A percentile compares a stretch with the other conserved stretches of the same genome.
These are phyloP conservation scores for Sequoia sempervirens DNA, from an alignment of 75 land plant genomes.

Conservation along the genomic window DNA sequence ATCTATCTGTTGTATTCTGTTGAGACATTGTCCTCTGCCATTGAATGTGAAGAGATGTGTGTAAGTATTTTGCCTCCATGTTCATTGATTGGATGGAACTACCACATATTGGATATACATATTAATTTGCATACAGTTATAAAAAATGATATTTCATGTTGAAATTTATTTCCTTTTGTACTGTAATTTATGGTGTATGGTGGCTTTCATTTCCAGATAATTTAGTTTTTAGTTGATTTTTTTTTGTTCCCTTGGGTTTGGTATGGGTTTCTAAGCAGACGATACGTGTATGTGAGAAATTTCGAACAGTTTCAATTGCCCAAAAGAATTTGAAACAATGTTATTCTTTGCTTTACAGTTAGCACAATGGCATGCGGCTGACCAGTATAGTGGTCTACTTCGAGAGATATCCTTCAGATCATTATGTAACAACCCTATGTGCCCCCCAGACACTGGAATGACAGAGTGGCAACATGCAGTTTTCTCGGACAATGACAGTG, in stretches of 20 bases:
- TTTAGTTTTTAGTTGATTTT: neutral
- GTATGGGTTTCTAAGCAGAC: neutral
- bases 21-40: neutral
- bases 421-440: conserved; percentile 90
- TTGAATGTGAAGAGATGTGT: neutral
- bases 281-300: neutral
- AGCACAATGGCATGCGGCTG: conserved; percentile 87
- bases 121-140: neutral
- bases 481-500: conserved; percentile 55
- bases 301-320: neutral
- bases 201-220: neutral
- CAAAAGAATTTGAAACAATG: neutral
- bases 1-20: neutral
- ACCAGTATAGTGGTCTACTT: conserved; percentile 83
- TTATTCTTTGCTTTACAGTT: conserved; percentile 35
- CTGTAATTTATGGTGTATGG: neutral
- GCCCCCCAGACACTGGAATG: conserved; percentile 95
- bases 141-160: neutral
- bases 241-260: neutral
- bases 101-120: neutral
- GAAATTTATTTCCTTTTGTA: neutral
- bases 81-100: neutral
- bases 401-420: conserved; percentile 85
- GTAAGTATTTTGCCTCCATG: neutral
- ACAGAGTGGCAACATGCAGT: conserved; percentile 88